These are phyloP conservation scores for Starmerella gropengiesseri DNA, from an alignment of 805 yeast species.

Conservation along the genomic window DNA sequence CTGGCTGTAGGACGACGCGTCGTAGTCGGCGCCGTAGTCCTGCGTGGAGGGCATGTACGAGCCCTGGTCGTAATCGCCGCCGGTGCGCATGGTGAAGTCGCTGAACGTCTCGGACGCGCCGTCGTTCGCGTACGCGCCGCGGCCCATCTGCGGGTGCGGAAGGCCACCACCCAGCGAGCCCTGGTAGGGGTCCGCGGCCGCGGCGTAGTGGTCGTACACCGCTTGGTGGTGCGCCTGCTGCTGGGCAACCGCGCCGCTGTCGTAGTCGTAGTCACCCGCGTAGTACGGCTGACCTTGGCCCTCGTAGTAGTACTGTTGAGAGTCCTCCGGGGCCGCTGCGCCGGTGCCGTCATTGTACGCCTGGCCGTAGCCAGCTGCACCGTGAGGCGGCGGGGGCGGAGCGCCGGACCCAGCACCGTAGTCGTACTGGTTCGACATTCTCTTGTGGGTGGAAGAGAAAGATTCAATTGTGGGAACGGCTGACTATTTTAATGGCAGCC, in stretches of 20 bases:
- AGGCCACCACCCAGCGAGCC: constrained; percentile 15
- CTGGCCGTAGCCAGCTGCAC: constrained; percentile 12
- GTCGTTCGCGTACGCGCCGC: constrained; percentile 26
- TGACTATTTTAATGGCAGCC: constrained; percentile 7
- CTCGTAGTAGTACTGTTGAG: constrained; percentile 30
- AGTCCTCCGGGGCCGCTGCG: constrained; percentile 21
- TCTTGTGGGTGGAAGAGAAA: constrained; percentile 3
- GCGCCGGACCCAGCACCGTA: constrained; percentile 17
- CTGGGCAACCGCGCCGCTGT: constrained; percentile 24
- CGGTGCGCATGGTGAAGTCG: constrained; percentile 37
- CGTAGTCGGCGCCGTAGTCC: constrained; percentile 28
- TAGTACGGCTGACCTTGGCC: constrained; percentile 25
- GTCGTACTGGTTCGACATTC: constrained; percentile 21
- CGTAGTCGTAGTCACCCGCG: constrained; percentile 30
- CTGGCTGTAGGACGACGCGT: constrained; percentile 25
- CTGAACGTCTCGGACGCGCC: constrained; percentile 33
- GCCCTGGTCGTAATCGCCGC: constrained; percentile 32
- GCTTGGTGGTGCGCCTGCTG: constrained; percentile 22
- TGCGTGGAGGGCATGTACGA: constrained; percentile 25
- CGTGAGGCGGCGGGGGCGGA: constrained; percentile 12
- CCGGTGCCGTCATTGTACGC: constrained; percentile 21
- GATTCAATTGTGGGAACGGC: background rate
- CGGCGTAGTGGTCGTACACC: constrained; percentile 25
- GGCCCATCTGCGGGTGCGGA: constrained; percentile 21
- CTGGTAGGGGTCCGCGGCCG: constrained; percentile 14